phyloP scores from a whole-genome alignment of 1,284 basidiomycete species.

The Amylostereum areolatum region DNA sequence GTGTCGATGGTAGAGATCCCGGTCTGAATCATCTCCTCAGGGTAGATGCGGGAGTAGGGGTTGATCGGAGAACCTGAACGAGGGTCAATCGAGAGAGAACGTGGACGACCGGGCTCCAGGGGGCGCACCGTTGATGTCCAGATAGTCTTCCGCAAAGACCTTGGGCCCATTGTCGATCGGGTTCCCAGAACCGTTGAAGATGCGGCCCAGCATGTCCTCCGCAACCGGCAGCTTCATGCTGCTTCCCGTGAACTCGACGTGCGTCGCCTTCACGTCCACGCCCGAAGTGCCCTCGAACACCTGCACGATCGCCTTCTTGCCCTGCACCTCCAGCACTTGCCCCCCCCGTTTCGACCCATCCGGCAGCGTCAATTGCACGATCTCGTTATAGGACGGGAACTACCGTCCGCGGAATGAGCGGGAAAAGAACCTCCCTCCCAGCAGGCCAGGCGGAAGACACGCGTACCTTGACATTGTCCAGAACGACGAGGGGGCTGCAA shows the following conservation, averaged over 20 bases:
- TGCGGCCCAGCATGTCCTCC: conserved; percentile 99
- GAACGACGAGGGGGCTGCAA: conserved; percentile 82
- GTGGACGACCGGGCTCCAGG: not conserved
- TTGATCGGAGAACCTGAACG: conserved; percentile 92
- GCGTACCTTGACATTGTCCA: conserved; percentile 95
- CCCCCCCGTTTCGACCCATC: conserved; percentile 95
- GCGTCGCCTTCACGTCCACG: conserved; percentile 95
- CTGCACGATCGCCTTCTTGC: conserved; percentile 98
- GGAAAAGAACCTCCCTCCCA: conserved; percentile 1
- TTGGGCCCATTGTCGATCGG: conserved; percentile 99
- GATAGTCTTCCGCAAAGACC: conserved; percentile 98
- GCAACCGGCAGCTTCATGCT: conserved; percentile 99
- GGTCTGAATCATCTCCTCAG: conserved; percentile 99
- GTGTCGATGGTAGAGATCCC: conserved; percentile 99
- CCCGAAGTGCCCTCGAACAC: conserved; percentile 99
- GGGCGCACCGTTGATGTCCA: conserved; percentile 93
- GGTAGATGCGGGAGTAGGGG: conserved; percentile 98
- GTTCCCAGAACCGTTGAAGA: conserved; percentile 98
- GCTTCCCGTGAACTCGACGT: conserved; percentile 96
- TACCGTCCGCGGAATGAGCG: conserved; percentile 21
- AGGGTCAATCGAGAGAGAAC: conserved; percentile 10
- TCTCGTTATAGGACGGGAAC: conserved; percentile 99
- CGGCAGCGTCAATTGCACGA: conserved; percentile 92
- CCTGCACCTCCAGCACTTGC: conserved; percentile 97
- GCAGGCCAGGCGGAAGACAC: conserved; percentile 6